Conservation (phyloP, 768 basidiomycete species). For the Hygrocybe punicea region DNA sequence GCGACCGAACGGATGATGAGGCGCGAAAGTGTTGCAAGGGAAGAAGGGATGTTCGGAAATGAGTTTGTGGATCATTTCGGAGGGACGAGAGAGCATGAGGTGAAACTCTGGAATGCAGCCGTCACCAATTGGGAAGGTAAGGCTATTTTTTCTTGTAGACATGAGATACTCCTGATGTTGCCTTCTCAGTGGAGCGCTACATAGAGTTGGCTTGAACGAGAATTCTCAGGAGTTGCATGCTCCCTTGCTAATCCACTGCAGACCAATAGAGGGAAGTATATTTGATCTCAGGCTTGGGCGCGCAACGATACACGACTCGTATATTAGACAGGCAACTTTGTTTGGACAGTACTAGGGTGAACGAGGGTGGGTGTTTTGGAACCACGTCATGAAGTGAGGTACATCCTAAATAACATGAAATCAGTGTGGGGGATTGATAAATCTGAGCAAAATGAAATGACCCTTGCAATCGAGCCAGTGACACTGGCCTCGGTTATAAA, state of each 20-base stretch:
- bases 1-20: slow-evolving; percentile 82
- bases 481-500: slow-evolving; percentile 61
- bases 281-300: background rate
- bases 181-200: slow-evolving; percentile 70
- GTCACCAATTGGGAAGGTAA: slow-evolving; percentile 94
- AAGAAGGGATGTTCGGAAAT: slow-evolving; percentile 69
- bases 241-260: no score
- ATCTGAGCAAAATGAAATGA: slow-evolving; percentile 23
- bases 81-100: slow-evolving; percentile 91
- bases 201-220: slow-evolving; percentile 67
- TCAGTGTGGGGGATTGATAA: slow-evolving; percentile 2
- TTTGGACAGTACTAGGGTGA: background rate
- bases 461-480: slow-evolving; percentile 60
- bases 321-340: no score
- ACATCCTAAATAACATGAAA: slow-evolving; percentile 52
- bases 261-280: no score
- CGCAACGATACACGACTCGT: background rate
- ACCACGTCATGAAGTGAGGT: slow-evolving; percentile 68
- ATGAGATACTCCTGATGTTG: slow-evolving; percentile 10
- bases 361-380: slow-evolving; percentile 29
- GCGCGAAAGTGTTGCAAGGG: slow-evolving; percentile 74
- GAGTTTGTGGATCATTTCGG: slow-evolving; percentile 93
- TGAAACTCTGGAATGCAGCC: slow-evolving; percentile 79
- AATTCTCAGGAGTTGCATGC: no score
- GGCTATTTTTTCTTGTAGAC: slow-evolving; percentile 18